phyloP scores from a whole-genome alignment of 2,329 filamentous ascomycete genomes.

The Aspergillus fischeri region DNA sequence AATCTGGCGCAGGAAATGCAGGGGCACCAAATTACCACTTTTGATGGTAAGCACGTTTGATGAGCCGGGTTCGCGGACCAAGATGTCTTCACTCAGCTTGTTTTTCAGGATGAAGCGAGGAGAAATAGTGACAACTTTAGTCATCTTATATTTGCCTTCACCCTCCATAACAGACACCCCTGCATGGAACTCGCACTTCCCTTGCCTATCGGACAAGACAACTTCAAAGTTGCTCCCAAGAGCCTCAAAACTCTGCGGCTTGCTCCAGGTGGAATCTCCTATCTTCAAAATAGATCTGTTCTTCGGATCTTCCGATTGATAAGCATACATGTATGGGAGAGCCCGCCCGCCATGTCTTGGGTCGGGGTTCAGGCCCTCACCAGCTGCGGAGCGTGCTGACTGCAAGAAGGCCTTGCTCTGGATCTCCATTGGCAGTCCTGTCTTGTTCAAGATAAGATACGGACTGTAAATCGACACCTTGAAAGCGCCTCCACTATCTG shows the following conservation, averaged over 20 bases:
- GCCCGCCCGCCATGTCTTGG: conserved; percentile 56
- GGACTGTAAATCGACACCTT: conserved; percentile 92
- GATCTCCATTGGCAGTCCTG: conserved; percentile 80
- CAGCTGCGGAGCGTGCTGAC: conserved; percentile 75
- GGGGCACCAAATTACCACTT: conserved; percentile 72
- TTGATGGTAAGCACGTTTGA: conserved; percentile 77
- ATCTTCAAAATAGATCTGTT: conserved; percentile 87
- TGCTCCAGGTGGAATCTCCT: conserved; percentile 91
- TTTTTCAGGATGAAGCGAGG: conserved; percentile 94
- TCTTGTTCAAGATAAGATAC: conserved; percentile 93
- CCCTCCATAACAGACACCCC: conserved; percentile 86
- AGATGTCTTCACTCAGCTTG: conserved; percentile 80
- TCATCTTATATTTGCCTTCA: conserved; percentile 96
- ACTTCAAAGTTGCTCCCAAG: conserved; percentile 92
- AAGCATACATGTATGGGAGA: conserved; percentile 94
- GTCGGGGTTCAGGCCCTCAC: conserved; percentile 63
- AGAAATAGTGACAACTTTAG: conserved; percentile 88
- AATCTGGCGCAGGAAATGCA: conserved; percentile 84
- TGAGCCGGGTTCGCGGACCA: conserved; percentile 87
- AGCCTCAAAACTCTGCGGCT: conserved; percentile 94
- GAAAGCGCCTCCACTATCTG: conserved; percentile 91
- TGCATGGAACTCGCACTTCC: conserved; percentile 78
- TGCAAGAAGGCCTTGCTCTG: conserved; percentile 87
- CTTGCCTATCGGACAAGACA: conserved; percentile 68
- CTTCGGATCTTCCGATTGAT: conserved; percentile 78